Evolutionary conservation across 1,139 yeast species (phyloP).

Genomic region (Geotrichum citri-aurantii): DNA sequence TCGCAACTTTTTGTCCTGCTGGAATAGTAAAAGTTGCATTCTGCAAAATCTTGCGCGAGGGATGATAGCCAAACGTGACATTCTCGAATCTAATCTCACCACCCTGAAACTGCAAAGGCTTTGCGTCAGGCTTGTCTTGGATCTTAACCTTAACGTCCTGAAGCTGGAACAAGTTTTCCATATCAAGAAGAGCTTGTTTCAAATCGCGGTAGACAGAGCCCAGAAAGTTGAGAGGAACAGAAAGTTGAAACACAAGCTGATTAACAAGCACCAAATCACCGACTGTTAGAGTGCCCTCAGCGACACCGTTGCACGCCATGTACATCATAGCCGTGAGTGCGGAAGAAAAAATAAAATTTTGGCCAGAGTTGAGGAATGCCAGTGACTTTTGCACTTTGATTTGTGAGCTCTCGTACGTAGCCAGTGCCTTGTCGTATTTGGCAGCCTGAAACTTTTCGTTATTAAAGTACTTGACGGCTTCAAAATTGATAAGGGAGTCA

Average conservation of each 20-base stretch:
- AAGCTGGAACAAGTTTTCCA: constrained; percentile 83
- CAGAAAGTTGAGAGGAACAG: constrained; percentile 87
- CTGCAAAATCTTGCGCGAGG: constrained; percentile 75
- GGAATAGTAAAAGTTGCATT: constrained; percentile 84
- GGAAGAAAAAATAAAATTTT: constrained; percentile 80
- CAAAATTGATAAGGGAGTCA: constrained; percentile 90
- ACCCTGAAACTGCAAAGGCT: constrained; percentile 46
- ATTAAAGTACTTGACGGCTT: constrained; percentile 90
- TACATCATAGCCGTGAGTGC: constrained; percentile 98
- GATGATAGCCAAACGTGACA: constrained; percentile 88
- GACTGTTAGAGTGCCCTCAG: constrained; percentile 73
- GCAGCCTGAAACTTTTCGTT: constrained; percentile 73
- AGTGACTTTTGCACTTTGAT: constrained; percentile 89
- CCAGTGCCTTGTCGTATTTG: constrained; percentile 76
- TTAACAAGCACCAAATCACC: constrained; percentile 96
- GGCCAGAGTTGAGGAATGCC: constrained; percentile 88
- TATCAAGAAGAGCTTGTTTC: constrained; percentile 84
- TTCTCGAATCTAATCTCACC: constrained; percentile 87
- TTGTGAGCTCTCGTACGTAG: constrained; percentile 71
- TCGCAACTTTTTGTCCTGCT: constrained; percentile 84
- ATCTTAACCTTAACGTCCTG: constrained; percentile 71
- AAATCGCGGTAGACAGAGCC: constrained; percentile 94
- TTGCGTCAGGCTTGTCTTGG: constrained; percentile 55
- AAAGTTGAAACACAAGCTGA: constrained; percentile 90
- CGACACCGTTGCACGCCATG: constrained; percentile 95